Evolutionary conservation across 345 rosid genomes (phyloP).

Genomic region (Trapa bicornis): DNA sequence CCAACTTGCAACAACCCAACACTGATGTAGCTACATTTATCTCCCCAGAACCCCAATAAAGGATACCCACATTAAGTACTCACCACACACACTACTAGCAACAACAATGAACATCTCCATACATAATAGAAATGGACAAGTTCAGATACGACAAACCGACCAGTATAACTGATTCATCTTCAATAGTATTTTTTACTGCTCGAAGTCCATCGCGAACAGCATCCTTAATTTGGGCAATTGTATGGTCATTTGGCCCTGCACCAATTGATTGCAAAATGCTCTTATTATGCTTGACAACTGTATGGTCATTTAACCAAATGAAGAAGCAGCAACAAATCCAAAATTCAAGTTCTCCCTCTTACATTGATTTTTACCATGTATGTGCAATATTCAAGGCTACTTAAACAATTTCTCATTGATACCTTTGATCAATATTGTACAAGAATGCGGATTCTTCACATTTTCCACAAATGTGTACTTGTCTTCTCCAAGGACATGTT

Average conservation of each 20-base stretch:
- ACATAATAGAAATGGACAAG: not conserved
- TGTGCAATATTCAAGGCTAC: too few relatives aligned
- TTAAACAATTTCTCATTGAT: not conserved
- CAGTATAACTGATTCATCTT: slow-evolving; percentile 82
- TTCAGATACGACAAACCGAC: slow-evolving; percentile 31
- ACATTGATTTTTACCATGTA: too few relatives aligned
- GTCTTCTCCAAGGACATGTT: slow-evolving; percentile 90
- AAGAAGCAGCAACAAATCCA: not conserved
- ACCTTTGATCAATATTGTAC: slow-evolving; percentile 95
- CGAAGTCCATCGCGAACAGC: slow-evolving; percentile 95
- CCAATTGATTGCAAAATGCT: slow-evolving; percentile 2
- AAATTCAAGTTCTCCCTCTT: too few relatives aligned
- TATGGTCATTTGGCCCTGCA: slow-evolving; percentile 92
- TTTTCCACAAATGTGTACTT: slow-evolving; percentile 94
- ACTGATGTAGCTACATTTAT: not conserved
- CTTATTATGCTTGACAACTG: not conserved
- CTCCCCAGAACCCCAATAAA: not conserved
- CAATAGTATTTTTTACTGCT: slow-evolving; percentile 88
- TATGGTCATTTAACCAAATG: not conserved
- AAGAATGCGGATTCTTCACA: slow-evolving; percentile 82
- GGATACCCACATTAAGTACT: not conserved
- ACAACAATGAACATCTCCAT: not conserved
- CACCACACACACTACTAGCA: not conserved
- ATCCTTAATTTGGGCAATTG: slow-evolving; percentile 96
- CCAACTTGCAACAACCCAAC: not conserved